Evolutionary conservation across 345 rosid genomes (phyloP).

Genomic region (Eucalyptus pauciflora): DNA sequence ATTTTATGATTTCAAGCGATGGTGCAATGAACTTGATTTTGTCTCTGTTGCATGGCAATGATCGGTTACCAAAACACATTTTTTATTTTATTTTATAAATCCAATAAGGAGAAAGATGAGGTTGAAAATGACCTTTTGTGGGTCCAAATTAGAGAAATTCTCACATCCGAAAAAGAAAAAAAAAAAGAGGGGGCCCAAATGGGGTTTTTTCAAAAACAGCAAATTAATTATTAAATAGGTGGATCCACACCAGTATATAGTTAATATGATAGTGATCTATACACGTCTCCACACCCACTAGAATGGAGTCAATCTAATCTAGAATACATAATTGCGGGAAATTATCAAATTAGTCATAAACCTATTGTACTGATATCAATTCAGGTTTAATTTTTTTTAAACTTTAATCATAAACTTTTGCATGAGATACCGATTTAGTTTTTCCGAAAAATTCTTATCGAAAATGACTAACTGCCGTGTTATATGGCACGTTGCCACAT

Average conservation of each 20-base stretch:
- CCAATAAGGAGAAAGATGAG: neutral
- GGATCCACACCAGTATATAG: neutral
- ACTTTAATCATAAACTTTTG: neutral
- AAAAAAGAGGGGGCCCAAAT: neutral
- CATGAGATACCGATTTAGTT: neutral
- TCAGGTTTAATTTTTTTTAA: fast-evolving
- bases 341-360: fast-evolving
- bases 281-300: neutral
- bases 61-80: neutral
- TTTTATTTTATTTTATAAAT: neutral
- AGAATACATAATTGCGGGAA: fast-evolving
- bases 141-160: neutral
- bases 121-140: neutral
- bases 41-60: neutral
- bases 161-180: neutral
- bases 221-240: neutral
- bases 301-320: neutral
- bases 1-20: neutral
- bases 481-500: neutral
- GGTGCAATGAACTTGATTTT: neutral
- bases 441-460: neutral
- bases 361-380: fast-evolving
- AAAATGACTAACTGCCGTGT: neutral
- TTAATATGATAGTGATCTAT: neutral
- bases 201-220: neutral